Evolutionary conservation across 495 filamentous ascomycete genomes (phyloP).

Genomic region (Podospora comata): DNA sequence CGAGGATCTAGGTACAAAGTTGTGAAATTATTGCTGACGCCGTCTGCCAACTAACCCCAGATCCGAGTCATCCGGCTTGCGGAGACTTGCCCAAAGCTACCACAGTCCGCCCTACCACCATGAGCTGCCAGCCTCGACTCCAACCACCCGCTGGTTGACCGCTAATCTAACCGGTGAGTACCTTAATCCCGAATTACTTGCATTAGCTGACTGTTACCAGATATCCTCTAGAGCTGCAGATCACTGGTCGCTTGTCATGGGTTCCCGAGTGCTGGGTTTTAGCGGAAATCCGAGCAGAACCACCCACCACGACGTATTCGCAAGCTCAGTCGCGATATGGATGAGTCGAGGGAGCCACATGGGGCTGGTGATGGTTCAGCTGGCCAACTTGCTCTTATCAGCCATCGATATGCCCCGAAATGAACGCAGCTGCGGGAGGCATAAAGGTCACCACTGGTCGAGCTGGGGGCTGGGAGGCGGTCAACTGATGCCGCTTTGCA

Average conservation of each 20-base stretch:
- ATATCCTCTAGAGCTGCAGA: background rate
- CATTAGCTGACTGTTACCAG: background rate
- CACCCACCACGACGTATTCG: background rate
- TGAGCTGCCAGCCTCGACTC: background rate
- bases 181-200: background rate
- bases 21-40: background rate
- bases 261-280: background rate
- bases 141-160: background rate
- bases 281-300: background rate
- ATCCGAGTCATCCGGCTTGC: background rate
- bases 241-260: background rate
- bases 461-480: background rate
- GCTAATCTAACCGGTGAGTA: background rate
- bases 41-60: background rate
- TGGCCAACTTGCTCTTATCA: background rate
- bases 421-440: background rate
- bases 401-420: background rate
- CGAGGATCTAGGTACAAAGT: background rate
- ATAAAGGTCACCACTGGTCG: background rate
- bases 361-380: background rate
- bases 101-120: background rate
- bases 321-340: background rate
- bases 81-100: background rate
- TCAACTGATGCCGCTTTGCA: background rate
- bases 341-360: background rate